Conservation (phyloP, 441 rosid species). For the Pelargonium cotyledonis region DNA sequence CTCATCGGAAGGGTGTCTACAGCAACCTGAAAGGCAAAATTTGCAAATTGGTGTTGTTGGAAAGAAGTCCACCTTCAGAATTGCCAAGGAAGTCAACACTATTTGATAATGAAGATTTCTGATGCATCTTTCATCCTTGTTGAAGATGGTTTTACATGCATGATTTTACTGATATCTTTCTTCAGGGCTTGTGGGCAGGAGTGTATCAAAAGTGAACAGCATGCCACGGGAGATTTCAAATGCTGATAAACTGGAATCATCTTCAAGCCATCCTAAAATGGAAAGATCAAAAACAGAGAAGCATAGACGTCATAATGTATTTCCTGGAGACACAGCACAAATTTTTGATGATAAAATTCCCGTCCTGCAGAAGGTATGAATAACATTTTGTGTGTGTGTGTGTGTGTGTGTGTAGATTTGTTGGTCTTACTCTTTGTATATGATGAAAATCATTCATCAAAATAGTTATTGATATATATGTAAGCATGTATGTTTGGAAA, state of each 20-base stretch:
- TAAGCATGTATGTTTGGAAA: no score
- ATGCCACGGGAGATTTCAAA: slow-evolving; percentile 31
- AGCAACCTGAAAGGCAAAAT: neutral
- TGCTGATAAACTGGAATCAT: slow-evolving; percentile 34
- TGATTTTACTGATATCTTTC: slow-evolving; percentile 17
- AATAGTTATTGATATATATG: no score
- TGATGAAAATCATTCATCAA: no score
- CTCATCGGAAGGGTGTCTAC: neutral
- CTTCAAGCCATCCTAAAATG: slow-evolving; percentile 42
- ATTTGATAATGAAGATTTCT: neutral
- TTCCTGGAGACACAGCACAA: slow-evolving; percentile 73
- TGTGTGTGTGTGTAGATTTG: neutral
- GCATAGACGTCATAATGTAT: slow-evolving; percentile 45
- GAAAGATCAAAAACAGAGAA: slow-evolving; percentile 69
- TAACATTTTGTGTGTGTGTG: no score
- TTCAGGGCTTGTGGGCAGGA: slow-evolving; percentile 37
- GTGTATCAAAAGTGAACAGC: slow-evolving; percentile 31
- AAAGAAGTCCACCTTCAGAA: neutral
- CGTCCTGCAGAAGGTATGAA: slow-evolving; percentile 67
- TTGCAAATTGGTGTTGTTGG: neutral
- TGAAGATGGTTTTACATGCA: slow-evolving; percentile 7
- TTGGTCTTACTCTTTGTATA: neutral
- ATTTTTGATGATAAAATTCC: slow-evolving; percentile 65
- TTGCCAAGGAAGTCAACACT: neutral
- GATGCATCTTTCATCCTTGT: neutral